These are phyloP conservation scores for Botrytis hyacinthi DNA, from an alignment of 2,329 filamentous ascomycete genomes.

Conservation along the genomic window DNA sequence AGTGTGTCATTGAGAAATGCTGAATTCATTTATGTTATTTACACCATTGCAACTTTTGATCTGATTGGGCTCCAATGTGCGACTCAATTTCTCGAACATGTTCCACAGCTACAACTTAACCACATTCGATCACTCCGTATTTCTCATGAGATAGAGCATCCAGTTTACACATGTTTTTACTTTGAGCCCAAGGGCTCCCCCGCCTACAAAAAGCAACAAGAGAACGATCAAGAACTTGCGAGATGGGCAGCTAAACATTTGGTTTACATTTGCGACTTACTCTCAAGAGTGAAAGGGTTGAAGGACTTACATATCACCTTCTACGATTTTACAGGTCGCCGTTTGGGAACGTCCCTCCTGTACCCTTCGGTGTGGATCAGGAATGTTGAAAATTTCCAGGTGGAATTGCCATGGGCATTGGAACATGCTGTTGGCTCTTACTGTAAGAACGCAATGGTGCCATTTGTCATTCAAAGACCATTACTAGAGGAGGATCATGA, in stretches of 20 bases:
- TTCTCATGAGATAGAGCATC: background rate
- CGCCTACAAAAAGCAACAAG: background rate
- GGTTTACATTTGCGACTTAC: background rate
- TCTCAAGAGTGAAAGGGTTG: background rate
- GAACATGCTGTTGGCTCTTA: background rate
- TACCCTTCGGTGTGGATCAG: background rate
- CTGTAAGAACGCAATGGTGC: background rate
- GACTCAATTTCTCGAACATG: background rate
- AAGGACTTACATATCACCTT: background rate
- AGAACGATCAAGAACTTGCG: background rate
- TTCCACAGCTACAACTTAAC: background rate
- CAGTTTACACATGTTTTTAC: background rate
- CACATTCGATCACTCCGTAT: background rate
- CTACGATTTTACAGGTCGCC: background rate
- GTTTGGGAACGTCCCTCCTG: background rate
- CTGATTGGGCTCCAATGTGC: background rate
- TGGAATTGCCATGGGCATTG: background rate
- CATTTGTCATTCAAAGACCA: background rate
- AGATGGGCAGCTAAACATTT: background rate
- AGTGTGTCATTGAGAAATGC: background rate
- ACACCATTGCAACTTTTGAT: background rate
- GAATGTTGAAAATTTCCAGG: background rate
- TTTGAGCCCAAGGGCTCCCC: background rate
- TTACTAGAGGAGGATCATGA: background rate
- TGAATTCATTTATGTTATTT: background rate